Percentiles rank a stretch among this genome's conserved stretches.
These are phyloP conservation scores for Penicillium sclerotigenum DNA, from an alignment of 2,329 filamentous ascomycete species.

Conservation along the genomic window DNA sequence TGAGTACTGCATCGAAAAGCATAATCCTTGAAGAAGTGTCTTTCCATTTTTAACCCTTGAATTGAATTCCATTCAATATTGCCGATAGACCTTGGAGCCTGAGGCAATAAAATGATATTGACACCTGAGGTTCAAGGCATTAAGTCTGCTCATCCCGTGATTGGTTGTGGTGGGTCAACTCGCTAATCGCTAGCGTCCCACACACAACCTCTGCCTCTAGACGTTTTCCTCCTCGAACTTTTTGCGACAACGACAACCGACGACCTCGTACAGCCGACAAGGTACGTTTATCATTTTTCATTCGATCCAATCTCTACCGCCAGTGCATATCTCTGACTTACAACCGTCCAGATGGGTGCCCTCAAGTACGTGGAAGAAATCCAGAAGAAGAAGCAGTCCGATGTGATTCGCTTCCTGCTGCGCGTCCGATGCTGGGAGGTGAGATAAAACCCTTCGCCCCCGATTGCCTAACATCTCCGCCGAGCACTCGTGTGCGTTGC, in stretches of 20 bases:
- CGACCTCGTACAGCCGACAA: slow-evolving; percentile 45
- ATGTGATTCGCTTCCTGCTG: slow-evolving; percentile 99
- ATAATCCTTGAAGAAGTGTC: background rate
- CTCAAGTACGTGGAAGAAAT: slow-evolving; percentile 99
- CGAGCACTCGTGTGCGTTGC: slow-evolving; percentile 37
- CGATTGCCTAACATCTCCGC: slow-evolving; percentile 39
- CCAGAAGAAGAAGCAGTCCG: slow-evolving; percentile 99
- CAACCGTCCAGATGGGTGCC: slow-evolving; percentile 77
- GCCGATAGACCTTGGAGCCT: background rate
- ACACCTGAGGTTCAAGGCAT: slow-evolving; percentile 14
- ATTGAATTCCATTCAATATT: background rate
- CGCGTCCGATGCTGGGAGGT: slow-evolving; percentile 99
- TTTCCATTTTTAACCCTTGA: background rate
- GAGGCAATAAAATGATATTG: background rate
- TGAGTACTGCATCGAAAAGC: background rate
- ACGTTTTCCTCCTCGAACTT: slow-evolving; percentile 34
- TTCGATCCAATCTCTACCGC: background rate
- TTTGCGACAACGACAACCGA: slow-evolving; percentile 44
- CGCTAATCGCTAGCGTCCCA: slow-evolving; percentile 45
- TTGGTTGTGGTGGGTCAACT: slow-evolving; percentile 21
- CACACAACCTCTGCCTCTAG: slow-evolving; percentile 38
- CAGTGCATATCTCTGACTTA: slow-evolving; percentile 17
- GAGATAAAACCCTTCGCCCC: slow-evolving; percentile 41
- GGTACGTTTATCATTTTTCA: slow-evolving; percentile 31
- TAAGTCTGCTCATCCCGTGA: slow-evolving; percentile 8